phyloP scores from a whole-genome alignment of 2,329 filamentous ascomycete species.

The Neofusicoccum sp. region DNA sequence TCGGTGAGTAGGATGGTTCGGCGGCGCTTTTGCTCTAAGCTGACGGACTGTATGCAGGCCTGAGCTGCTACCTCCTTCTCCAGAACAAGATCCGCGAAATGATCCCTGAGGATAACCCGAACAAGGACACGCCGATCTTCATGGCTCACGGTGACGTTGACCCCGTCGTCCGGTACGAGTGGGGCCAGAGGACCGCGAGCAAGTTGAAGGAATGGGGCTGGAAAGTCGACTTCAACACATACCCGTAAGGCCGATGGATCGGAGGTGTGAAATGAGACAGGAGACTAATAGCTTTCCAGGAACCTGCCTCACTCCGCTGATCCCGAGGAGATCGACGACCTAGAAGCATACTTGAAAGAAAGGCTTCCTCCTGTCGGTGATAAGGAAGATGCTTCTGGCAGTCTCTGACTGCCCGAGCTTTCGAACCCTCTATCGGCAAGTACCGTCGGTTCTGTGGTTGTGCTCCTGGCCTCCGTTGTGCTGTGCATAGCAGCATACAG shows the following conservation, averaged over 20 bases:
- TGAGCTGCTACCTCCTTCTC: constrained; percentile 80
- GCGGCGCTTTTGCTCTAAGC: background rate
- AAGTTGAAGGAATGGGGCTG: constrained; percentile 67
- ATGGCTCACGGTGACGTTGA: constrained; percentile 86
- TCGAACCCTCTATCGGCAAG: background rate
- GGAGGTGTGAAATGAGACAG: background rate
- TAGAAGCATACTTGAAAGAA: constrained; percentile 64
- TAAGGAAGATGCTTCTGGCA: constrained; percentile 22
- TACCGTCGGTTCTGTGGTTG: background rate
- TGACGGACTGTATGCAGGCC: constrained; percentile 31
- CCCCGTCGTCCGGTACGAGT: constrained; percentile 65
- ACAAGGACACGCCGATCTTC: constrained; percentile 78
- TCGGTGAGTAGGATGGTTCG: constrained; percentile 46
- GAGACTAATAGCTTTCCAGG: constrained; percentile 39
- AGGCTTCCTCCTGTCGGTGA: constrained; percentile 50
- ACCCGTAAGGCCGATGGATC: constrained; percentile 56
- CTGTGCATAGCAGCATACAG: constrained; percentile 1
- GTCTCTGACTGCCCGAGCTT: constrained; percentile 9
- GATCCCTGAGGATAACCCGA: constrained; percentile 49
- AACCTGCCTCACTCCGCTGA: constrained; percentile 74
- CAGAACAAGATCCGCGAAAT: constrained; percentile 59
- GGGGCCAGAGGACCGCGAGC: constrained; percentile 67
- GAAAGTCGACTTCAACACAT: constrained; percentile 72
- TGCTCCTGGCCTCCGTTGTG: background rate
- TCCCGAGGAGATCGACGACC: constrained; percentile 74